Percentiles rank a stretch among this genome's conserved stretches.
Evolutionary conservation across 1,284 basidiomycete genomes (phyloP).

Genomic region (Ganoderma boninense): DNA sequence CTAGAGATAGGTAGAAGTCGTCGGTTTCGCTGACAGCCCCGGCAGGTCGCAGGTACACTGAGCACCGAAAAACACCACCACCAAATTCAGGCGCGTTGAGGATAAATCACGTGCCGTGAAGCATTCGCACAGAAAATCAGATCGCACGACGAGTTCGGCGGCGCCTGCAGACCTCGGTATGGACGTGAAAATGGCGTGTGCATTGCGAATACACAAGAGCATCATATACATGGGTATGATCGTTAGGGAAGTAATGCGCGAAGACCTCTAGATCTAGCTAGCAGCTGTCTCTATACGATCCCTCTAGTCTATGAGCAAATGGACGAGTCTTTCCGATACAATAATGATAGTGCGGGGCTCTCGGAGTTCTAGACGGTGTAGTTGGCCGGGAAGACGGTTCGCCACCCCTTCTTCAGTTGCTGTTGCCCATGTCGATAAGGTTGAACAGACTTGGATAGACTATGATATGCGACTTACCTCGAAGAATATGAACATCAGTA

Average conservation of each 20-base stretch:
- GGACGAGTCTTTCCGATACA: slow-evolving; percentile 5
- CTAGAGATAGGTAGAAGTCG: neutral
- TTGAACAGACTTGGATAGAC: neutral
- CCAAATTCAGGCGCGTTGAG: too few relatives aligned
- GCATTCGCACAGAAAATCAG: too few relatives aligned
- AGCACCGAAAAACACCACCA: neutral
- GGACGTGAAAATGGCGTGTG: neutral
- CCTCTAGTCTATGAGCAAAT: slow-evolving; percentile 27
- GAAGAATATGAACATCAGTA: slow-evolving; percentile 87
- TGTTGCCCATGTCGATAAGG: slow-evolving; percentile 36
- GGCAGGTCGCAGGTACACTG: too few relatives aligned
- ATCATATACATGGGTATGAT: slow-evolving; percentile 5
- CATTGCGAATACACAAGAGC: neutral
- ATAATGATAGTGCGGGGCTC: slow-evolving; percentile 28
- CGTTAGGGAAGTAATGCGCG: neutral
- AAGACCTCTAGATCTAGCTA: slow-evolving; percentile 24
- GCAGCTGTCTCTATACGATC: slow-evolving; percentile 17
- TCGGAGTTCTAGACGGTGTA: slow-evolving; percentile 20
- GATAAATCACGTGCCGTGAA: too few relatives aligned
- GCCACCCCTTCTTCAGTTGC: slow-evolving; percentile 75
- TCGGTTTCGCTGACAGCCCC: too few relatives aligned
- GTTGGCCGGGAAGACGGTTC: slow-evolving; percentile 36
- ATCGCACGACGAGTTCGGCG: too few relatives aligned
- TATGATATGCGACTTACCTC: slow-evolving; percentile 58
- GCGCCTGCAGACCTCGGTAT: neutral